Evolutionary conservation across 352 stramenopile species (phyloP).

Genomic region (Pythium dissotocum): DNA sequence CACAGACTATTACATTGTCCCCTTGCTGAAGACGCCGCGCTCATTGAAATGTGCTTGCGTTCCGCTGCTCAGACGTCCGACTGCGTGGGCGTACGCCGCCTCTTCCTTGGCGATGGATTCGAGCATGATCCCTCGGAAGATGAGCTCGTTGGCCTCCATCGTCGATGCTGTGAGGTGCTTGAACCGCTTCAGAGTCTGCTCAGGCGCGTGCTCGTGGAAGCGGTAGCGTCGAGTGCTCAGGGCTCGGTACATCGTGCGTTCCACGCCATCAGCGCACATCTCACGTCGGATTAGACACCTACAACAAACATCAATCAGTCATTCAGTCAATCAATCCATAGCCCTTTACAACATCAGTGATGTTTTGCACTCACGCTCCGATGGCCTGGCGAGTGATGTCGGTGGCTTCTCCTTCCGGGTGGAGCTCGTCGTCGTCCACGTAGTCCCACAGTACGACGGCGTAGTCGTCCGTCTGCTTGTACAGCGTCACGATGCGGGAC

Average conservation of each 20-base stretch:
- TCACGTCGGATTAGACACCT: slow-evolving; percentile 20
- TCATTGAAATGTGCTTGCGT: not conserved
- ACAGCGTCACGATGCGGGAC: slow-evolving; percentile 27
- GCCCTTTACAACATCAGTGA: too few relatives aligned
- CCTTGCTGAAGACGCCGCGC: too few relatives aligned
- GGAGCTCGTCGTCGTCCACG: slow-evolving; percentile 32
- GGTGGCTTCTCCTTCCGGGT: slow-evolving; percentile 19
- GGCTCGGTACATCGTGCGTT: slow-evolving; percentile 11
- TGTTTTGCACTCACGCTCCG: slow-evolving; percentile 5
- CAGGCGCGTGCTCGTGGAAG: slow-evolving; percentile 4
- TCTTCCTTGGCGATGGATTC: slow-evolving; percentile 1
- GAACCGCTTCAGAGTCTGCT: not conserved
- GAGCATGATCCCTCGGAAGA: slow-evolving; percentile 7
- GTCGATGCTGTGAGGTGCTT: not conserved
- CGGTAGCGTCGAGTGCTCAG: slow-evolving; percentile 18
- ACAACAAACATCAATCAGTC: not conserved
- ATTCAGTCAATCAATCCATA: not conserved
- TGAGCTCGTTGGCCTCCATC: slow-evolving; percentile 4
- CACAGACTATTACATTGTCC: not conserved
- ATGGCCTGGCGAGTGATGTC: slow-evolving; percentile 25
- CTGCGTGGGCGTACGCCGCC: not conserved
- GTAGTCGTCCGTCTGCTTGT: slow-evolving; percentile 27
- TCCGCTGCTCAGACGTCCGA: slow-evolving; percentile 1
- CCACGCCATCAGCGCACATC: slow-evolving; percentile 12
- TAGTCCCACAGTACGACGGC: slow-evolving; percentile 33